A percentile compares a stretch with the other conserved stretches of the same genome.
Evolutionary conservation across 345 rosid genomes (phyloP).

Genomic region (Viola odorata): DNA sequence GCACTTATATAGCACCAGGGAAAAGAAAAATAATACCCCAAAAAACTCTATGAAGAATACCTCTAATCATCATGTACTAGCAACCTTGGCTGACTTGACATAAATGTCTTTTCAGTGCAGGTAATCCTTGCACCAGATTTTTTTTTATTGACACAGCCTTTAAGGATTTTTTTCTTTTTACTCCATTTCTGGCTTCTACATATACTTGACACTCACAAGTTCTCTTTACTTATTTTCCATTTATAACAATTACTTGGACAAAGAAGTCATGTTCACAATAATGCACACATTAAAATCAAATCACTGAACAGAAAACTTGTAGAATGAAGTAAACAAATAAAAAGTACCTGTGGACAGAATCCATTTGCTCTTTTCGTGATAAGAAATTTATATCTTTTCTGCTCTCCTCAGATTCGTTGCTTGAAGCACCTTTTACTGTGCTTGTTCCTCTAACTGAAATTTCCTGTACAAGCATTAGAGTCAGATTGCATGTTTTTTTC

Average conservation of each 20-base stretch:
- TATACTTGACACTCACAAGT: not conserved
- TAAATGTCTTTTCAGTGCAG: too few relatives aligned
- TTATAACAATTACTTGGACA: not conserved
- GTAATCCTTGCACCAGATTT: too few relatives aligned
- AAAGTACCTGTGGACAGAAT: conserved; percentile 64
- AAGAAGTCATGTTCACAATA: not conserved
- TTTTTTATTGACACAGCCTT: too few relatives aligned
- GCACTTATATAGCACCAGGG: too few relatives aligned
- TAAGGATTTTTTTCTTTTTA: too few relatives aligned
- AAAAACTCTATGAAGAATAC: too few relatives aligned
- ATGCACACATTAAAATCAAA: not conserved
- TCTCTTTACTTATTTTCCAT: not conserved
- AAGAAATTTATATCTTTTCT: conserved; percentile 69
- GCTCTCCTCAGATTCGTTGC: conserved; percentile 34
- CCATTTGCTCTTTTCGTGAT: conserved; percentile 85
- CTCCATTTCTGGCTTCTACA: not conserved
- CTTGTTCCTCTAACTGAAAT: conserved; percentile 37
- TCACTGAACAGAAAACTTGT: not conserved
- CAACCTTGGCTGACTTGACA: too few relatives aligned
- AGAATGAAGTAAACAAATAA: conserved; percentile 1
- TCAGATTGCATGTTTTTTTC: not conserved
- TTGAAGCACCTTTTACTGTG: conserved; percentile 15
- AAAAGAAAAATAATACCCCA: too few relatives aligned
- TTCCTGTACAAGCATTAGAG: conserved; percentile 38
- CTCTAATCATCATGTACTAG: too few relatives aligned